Percentiles rank a stretch among this genome's conserved stretches.
These are phyloP conservation scores for Dryadomyces quercus-mongolicae DNA, from an alignment of 2,329 filamentous ascomycete species.

Conservation along the genomic window DNA sequence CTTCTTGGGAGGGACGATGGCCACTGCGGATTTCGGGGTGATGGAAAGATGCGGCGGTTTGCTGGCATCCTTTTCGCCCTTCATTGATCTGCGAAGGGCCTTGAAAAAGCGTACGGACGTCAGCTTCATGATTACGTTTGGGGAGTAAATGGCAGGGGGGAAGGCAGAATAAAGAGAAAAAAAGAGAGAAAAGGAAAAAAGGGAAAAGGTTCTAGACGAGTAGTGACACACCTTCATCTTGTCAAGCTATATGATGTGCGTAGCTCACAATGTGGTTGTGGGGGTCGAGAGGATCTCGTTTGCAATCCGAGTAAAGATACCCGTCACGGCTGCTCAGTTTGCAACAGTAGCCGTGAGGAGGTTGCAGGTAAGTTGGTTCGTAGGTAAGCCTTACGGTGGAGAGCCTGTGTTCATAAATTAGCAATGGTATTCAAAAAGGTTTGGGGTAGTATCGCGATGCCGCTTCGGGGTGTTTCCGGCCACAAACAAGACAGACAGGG, in stretches of 20 bases:
- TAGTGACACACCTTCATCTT: slow-evolving; percentile 1
- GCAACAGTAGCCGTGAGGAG: not conserved
- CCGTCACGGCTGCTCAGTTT: not conserved
- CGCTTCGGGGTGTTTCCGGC: not conserved
- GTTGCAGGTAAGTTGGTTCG: not conserved
- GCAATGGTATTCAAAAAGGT: not conserved
- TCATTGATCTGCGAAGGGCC: slow-evolving; percentile 79
- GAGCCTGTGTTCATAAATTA: not conserved
- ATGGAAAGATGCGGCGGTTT: slow-evolving; percentile 64
- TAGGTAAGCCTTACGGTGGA: not conserved
- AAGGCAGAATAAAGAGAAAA: not conserved
- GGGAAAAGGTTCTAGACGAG: not conserved
- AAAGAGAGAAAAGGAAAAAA: not conserved
- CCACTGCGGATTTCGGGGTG: slow-evolving; percentile 72
- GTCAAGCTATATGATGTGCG: not conserved
- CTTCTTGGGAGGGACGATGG: slow-evolving; percentile 89
- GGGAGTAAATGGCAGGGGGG: slow-evolving; percentile 22
- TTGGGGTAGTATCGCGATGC: not conserved
- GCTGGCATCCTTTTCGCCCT: slow-evolving; percentile 66
- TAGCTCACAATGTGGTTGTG: not conserved
- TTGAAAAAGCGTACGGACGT: slow-evolving; percentile 25
- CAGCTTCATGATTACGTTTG: slow-evolving; percentile 23
- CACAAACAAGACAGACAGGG: not conserved
- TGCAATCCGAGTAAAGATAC: not conserved
- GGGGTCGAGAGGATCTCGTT: not conserved